phyloP scores from a whole-genome alignment of 192 early-diverging fungal species.

The Coemansia sp. region DNA sequence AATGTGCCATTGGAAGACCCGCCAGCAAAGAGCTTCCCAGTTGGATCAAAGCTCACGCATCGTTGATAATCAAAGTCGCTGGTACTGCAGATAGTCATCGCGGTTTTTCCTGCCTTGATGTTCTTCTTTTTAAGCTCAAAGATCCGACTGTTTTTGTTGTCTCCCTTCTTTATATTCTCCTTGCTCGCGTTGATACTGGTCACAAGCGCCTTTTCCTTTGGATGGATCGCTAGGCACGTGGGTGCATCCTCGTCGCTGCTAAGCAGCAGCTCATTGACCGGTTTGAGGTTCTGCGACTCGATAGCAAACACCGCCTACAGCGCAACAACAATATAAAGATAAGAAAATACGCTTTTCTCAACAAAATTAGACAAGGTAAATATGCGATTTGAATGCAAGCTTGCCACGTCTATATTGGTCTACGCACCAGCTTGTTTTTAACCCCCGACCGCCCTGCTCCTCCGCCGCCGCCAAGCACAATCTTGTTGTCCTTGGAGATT shows the following conservation, averaged over 20 bases:
- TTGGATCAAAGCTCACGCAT: conserved; percentile 31
- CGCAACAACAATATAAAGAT: background rate
- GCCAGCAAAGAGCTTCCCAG: conserved; percentile 34
- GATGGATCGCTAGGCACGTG: conserved; percentile 77
- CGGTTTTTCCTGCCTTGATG: conserved; percentile 21
- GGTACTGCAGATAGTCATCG: conserved; percentile 38
- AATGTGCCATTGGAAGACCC: conserved; percentile 51
- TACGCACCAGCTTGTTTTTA: conserved; percentile 81
- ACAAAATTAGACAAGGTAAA: too few relatives aligned
- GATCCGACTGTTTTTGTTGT: conserved; percentile 76
- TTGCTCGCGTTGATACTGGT: conserved; percentile 72
- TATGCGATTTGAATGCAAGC: too few relatives aligned
- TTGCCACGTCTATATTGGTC: background rate
- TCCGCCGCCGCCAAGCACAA: conserved; percentile 85
- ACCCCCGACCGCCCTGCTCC: conserved; percentile 78
- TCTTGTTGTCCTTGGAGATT: conserved; percentile 58
- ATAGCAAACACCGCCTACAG: conserved; percentile 59
- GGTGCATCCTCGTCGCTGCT: conserved; percentile 78
- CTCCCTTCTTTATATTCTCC: conserved; percentile 64
- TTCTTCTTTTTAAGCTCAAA: conserved; percentile 61
- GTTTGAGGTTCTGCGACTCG: conserved; percentile 27
- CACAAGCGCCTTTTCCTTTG: conserved; percentile 63
- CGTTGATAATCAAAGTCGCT: conserved; percentile 45
- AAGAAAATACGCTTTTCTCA: too few relatives aligned
- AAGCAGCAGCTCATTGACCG: conserved; percentile 44